Evolutionary conservation across 2,329 filamentous ascomycete species (phyloP), one percentile per base, ranked within the genome.

Genomic region (Paecilomyces fulvus): DNA sequence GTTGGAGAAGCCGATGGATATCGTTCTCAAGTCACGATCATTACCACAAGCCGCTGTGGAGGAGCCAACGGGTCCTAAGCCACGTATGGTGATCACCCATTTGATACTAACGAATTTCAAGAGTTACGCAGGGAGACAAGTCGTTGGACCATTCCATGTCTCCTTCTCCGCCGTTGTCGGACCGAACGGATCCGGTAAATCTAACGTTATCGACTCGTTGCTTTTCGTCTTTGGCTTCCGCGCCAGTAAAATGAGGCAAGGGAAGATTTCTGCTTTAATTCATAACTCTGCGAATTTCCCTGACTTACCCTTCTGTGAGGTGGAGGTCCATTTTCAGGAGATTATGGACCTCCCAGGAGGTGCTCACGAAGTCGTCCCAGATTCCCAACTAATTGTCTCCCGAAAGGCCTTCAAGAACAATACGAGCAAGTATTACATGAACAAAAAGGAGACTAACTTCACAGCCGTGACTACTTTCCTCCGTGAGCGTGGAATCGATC

Each of bases 211-310:
- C 69, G 94, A 99, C 74, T 96, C 94, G 1, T 78, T 99, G 28
- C 83, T 99, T 0, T 99, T 99, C 67, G 94, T 99, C n/a, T 99
- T 99, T 69, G 94, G 95, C 55, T 99, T 99, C 77, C 87, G 94
- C 58, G 94, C 94, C 48, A 97, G 92, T 80, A 99, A 99, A 76
- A 99, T 99, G 94, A 84, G 94, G 67, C 94, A 99, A 73, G 94
- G 94, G 67, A 99, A 99, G 76, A 91, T 99, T 51, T 99, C 94
- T 0, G 94, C 94, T 3, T 78, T 99, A 52, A 99, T 99, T 63
- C 94, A 99, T 76, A 99, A 97, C 71, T 97, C 94, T 11, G 92
- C 91, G 0, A 83, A 89, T 56, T 84, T 88, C 64, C 91, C 91
- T 0, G 83, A 96, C 65, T 76, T 99, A 20, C 89, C 95, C 51